Evolutionary conservation across 2,329 filamentous ascomycete species (phyloP).

Genomic region (Sordariomycetes sp.): DNA sequence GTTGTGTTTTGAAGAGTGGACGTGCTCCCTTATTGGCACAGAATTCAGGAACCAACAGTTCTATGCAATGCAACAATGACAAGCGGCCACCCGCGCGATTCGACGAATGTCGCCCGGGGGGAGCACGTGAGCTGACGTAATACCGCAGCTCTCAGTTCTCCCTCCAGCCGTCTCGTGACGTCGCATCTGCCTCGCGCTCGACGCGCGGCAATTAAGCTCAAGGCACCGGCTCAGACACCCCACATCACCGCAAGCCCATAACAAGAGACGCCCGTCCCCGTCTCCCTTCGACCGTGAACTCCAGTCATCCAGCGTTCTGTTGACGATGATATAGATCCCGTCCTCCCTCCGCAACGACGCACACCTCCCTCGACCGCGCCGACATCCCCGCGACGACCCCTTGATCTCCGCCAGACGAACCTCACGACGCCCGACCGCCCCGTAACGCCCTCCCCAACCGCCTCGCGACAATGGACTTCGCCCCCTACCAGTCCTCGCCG

Average conservation of each 20-base stretch:
- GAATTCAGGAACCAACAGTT: no score
- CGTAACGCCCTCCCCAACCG: neutral
- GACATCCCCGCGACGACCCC: neutral
- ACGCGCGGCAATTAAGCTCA: neutral
- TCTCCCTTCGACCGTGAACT: neutral
- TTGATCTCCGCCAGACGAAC: neutral
- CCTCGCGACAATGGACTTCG: slow-evolving; percentile 69
- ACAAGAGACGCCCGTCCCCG: no score
- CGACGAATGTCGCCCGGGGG: no score
- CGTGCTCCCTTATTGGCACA: no score
- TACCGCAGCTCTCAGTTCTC: neutral
- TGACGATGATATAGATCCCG: neutral
- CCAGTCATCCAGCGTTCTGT: neutral
- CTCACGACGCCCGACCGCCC: neutral
- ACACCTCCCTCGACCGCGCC: neutral
- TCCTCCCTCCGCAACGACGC: neutral
- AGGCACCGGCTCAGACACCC: neutral
- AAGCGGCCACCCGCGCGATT: no score
- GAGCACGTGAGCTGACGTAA: neutral
- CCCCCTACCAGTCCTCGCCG: slow-evolving; percentile 86
- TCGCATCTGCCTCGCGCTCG: neutral
- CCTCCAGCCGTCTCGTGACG: neutral
- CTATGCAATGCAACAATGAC: no score
- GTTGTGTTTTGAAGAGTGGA: no score
- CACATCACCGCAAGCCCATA: neutral